Percentiles rank a stretch among this genome's conserved stretches.
phyloP scores from a whole-genome alignment of 805 yeast species.

The Saccharomycopsis fermentans region DNA sequence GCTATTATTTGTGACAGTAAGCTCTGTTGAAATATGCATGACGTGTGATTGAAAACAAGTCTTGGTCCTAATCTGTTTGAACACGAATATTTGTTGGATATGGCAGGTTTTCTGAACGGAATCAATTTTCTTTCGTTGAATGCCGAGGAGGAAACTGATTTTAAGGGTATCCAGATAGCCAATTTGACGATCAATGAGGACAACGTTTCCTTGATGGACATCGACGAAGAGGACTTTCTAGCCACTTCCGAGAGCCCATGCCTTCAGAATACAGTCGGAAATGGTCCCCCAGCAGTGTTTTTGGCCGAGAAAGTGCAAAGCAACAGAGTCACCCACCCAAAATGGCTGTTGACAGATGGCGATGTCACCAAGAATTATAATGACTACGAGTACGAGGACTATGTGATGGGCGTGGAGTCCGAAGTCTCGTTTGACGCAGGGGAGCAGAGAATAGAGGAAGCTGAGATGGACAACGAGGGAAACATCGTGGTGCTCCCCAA shows the following conservation, averaged over 20 bases:
- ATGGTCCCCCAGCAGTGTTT: too few relatives aligned
- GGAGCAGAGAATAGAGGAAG: neutral
- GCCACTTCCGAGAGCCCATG: neutral
- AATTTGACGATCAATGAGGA: neutral
- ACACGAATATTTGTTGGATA: neutral
- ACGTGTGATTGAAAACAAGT: too few relatives aligned
- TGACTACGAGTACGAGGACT: neutral
- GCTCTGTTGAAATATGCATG: too few relatives aligned
- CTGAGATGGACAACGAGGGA: neutral
- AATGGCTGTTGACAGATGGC: neutral
- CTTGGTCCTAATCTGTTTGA: neutral
- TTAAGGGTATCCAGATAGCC: neutral
- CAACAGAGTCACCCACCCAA: neutral
- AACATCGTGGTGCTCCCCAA: neutral
- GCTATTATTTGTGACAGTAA: too few relatives aligned
- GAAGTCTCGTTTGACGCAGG: neutral
- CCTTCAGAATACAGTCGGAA: neutral
- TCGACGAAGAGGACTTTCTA: conserved; percentile 1
- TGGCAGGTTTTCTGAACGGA: neutral
- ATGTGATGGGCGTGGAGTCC: neutral
- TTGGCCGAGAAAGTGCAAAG: too few relatives aligned
- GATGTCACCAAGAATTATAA: neutral
- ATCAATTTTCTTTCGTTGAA: neutral
- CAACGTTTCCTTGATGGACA: neutral
- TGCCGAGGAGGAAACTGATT: neutral